Percentiles rank a stretch among this genome's conserved stretches.
Conservation (phyloP, 371 early-diverging fungal genomes). For the Massospora cicadina region DNA sequence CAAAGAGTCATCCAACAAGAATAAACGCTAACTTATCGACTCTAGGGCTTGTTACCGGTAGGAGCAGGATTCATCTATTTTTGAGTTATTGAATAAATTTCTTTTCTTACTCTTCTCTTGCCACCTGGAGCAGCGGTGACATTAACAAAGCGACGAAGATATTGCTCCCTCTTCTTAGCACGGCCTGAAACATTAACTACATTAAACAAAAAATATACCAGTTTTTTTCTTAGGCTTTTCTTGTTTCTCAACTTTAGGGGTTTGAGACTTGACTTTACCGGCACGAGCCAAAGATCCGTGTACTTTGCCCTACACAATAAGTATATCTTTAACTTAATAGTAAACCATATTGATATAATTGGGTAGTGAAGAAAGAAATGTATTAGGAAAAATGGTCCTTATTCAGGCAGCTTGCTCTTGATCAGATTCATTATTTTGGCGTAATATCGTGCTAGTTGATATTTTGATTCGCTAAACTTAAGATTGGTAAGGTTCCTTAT, state of each 20-base stretch:
- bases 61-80: slow-evolving; percentile 49
- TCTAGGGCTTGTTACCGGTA: slow-evolving; percentile 14
- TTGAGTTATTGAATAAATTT: not conserved
- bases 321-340: too few relatives aligned
- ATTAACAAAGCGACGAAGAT: slow-evolving; percentile 96
- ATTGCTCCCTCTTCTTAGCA: slow-evolving; percentile 94
- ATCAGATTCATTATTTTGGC: too few relatives aligned
- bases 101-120: slow-evolving; percentile 53
- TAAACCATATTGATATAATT: too few relatives aligned
- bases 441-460: too few relatives aligned
- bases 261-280: slow-evolving; percentile 99
- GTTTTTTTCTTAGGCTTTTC: slow-evolving; percentile 90
- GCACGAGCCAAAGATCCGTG: slow-evolving; percentile 99
- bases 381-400: too few relatives aligned
- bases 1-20: too few relatives aligned
- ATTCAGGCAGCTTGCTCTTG: too few relatives aligned
- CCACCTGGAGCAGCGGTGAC: slow-evolving; percentile 61
- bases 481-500: too few relatives aligned
- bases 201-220: slow-evolving; percentile 22
- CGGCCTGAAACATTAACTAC: slow-evolving; percentile 38
- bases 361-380: too few relatives aligned
- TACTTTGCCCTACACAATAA: slow-evolving; percentile 77
- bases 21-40: too few relatives aligned
- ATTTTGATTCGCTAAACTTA: too few relatives aligned
- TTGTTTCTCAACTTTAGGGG: slow-evolving; percentile 97